phyloP scores from a whole-genome alignment of 805 yeast genomes.

The Tetrapisispora fleetii region DNA sequence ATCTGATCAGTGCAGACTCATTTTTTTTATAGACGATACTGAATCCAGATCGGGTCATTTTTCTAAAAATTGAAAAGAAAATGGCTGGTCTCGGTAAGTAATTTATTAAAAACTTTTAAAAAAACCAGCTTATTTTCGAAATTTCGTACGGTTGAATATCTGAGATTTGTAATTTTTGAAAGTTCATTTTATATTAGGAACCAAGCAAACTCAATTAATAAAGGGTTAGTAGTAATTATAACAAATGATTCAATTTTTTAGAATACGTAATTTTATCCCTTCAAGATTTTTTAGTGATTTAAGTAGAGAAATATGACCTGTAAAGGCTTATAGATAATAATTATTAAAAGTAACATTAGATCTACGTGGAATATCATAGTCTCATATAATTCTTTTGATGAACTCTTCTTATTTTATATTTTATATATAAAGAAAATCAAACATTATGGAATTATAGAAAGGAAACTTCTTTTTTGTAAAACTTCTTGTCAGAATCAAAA shows the following conservation, averaged over 20 bases:
- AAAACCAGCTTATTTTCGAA: background rate
- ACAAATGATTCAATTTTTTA: background rate
- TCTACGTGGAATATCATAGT: background rate
- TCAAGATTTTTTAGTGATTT: background rate
- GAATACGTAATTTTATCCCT: background rate
- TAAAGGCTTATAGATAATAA: background rate
- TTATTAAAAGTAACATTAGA: too few relatives aligned
- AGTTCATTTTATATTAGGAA: too few relatives aligned
- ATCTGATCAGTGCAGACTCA: background rate
- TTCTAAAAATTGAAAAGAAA: background rate
- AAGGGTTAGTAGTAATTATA: background rate
- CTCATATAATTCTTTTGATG: background rate
- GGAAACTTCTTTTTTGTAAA: too few relatives aligned
- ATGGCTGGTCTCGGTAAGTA: background rate
- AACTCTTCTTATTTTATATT: too few relatives aligned
- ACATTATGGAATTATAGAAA: background rate
- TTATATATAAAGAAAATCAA: background rate
- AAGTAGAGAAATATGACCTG: background rate
- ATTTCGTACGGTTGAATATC: background rate
- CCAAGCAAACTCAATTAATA: background rate
- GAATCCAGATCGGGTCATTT: background rate
- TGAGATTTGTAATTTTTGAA: background rate
- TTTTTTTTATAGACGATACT: background rate
- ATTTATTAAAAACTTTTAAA: too few relatives aligned
- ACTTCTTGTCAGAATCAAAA: background rate